Conservation (phyloP, 495 filamentous ascomycete genomes). For the Tuber microsphaerosporum region DNA sequence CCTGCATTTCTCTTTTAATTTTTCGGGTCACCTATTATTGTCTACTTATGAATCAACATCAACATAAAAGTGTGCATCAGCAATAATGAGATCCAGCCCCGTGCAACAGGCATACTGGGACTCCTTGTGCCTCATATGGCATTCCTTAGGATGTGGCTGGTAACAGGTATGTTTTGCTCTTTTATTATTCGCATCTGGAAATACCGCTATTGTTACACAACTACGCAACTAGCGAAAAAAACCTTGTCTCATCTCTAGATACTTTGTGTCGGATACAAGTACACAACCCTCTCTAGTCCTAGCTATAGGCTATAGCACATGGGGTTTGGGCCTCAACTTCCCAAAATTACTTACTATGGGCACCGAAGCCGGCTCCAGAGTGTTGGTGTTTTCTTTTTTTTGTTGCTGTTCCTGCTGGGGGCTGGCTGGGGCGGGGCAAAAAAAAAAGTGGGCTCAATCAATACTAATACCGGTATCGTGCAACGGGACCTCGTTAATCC, state of each 20-base stretch:
- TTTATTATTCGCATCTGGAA: not conserved
- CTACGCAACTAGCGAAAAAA: no score
- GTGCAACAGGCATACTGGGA: no score
- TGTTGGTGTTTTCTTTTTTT: not conserved
- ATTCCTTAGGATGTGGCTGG: not conserved
- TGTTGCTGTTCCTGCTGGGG: not conserved
- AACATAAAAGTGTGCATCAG: no score
- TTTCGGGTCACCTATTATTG: not conserved
- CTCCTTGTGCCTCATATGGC: not conserved
- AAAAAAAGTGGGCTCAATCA: not conserved
- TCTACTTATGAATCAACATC: not conserved
- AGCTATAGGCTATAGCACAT: not conserved
- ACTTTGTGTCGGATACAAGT: not conserved
- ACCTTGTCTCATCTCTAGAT: no score
- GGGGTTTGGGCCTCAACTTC: not conserved
- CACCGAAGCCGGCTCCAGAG: not conserved
- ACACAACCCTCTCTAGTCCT: not conserved
- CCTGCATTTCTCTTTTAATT: not conserved
- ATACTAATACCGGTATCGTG: not conserved
- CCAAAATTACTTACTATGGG: not conserved
- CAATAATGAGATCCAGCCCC: not conserved
- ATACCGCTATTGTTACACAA: no score
- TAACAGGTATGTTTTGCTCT: not conserved
- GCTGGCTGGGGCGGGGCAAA: not conserved
- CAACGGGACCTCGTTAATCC: not conserved